Evolutionary conservation across 345 rosid species (phyloP).

Genomic region (Eucalyptus coolabah): DNA sequence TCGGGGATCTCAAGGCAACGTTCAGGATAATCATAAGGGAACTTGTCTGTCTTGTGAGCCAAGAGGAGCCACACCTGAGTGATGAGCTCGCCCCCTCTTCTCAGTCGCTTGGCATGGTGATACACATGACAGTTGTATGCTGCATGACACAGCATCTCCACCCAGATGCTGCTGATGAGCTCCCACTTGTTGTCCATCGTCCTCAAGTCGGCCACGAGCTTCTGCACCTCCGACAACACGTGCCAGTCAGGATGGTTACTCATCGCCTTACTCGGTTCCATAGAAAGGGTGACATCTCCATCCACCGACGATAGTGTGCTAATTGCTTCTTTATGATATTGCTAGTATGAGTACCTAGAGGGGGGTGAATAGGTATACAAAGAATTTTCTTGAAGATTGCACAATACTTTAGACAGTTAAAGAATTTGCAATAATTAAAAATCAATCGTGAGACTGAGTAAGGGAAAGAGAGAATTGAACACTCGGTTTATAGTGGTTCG

Average conservation of each 20-base stretch:
- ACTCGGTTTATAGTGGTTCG: too few species aligned
- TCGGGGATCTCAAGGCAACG: neutral
- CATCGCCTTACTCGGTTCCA: neutral
- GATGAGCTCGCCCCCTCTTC: neutral
- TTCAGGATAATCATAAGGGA: neutral
- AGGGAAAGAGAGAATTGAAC: too few species aligned
- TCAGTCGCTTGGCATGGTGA: neutral
- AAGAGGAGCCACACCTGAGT: neutral
- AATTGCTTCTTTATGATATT: too few species aligned
- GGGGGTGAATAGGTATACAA: too few species aligned
- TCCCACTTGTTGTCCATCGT: neutral
- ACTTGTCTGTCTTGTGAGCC: neutral
- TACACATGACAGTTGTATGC: neutral
- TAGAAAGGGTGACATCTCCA: neutral
- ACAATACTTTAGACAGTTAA: too few species aligned
- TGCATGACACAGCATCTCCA: neutral
- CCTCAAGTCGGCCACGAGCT: neutral
- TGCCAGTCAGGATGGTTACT: neutral
- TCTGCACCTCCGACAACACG: neutral
- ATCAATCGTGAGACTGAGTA: too few species aligned
- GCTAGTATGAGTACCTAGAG: too few species aligned
- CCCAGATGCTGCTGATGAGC: neutral
- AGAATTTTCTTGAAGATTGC: too few species aligned
- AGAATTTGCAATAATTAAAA: too few species aligned
- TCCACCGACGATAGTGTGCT: neutral